A percentile compares a stretch with the other conserved stretches of the same genome.
phyloP scores from a whole-genome alignment of 2,329 filamentous ascomycete species.

The Fusarium tupiense region DNA sequence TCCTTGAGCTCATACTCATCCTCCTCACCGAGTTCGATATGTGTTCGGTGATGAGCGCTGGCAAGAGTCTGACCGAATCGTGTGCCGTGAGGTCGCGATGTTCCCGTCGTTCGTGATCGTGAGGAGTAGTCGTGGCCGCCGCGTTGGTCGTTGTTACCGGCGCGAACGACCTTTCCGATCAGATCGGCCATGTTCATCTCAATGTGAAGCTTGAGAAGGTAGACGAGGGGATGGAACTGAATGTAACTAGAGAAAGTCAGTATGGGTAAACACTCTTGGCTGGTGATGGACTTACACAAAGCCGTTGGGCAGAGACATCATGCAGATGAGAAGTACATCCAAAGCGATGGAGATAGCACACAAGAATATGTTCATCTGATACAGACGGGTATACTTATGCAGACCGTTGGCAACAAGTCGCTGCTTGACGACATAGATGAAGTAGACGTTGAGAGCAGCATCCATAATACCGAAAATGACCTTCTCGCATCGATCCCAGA shows the following conservation, averaged over 20 bases:
- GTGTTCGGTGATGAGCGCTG: conserved; percentile 34
- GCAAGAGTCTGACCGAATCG: conserved; percentile 33
- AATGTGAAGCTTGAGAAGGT: conserved; percentile 43
- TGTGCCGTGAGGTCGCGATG: conserved; percentile 15
- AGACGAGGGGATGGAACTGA: conserved; percentile 44
- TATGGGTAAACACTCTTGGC: neutral
- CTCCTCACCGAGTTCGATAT: conserved; percentile 43
- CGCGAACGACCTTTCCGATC: conserved; percentile 42
- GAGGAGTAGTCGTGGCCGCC: conserved; percentile 33
- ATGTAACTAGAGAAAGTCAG: conserved; percentile 30
- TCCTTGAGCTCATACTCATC: conserved; percentile 39
- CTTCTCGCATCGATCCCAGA: conserved; percentile 64
- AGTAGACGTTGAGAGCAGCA: conserved; percentile 58
- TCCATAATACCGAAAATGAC: conserved; percentile 59
- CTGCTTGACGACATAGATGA: conserved; percentile 54
- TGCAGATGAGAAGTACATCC: conserved; percentile 41
- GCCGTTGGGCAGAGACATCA: conserved; percentile 44
- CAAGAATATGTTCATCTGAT: conserved; percentile 48
- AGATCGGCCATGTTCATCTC: conserved; percentile 46
- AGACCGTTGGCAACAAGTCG: conserved; percentile 59
- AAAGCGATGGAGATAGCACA: conserved; percentile 44
- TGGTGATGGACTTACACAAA: conserved; percentile 34
- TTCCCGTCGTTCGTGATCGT: conserved; percentile 24
- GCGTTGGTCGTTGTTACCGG: conserved; percentile 31
- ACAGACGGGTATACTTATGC: conserved; percentile 59